phyloP scores from a whole-genome alignment of 2,329 filamentous ascomycete genomes.

The Fusarium staphyleae region DNA sequence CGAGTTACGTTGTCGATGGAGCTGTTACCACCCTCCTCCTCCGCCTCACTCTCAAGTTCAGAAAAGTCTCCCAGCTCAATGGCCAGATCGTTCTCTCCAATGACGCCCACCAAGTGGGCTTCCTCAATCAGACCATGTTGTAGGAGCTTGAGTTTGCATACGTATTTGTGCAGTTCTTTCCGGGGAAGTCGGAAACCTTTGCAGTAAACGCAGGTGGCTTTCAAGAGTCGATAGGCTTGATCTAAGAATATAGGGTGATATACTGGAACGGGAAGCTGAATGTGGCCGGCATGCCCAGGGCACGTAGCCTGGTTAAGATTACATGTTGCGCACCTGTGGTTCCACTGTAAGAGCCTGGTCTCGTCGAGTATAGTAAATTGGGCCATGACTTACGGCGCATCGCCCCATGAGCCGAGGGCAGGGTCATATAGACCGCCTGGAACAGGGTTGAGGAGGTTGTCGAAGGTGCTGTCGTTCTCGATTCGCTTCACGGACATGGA shows the following conservation, averaged over 20 bases:
- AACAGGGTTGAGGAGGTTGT: conserved; percentile 86
- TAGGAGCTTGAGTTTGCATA: conserved; percentile 84
- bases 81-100: conserved; percentile 54
- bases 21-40: conserved; percentile 64
- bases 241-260: conserved; percentile 99
- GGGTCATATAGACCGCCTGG: conserved; percentile 92
- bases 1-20: conserved; percentile 60
- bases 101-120: conserved; percentile 63
- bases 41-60: conserved; percentile 63
- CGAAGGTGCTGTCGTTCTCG: conserved; percentile 92
- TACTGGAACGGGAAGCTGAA: conserved; percentile 89
- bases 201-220: conserved; percentile 91
- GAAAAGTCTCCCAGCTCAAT: conserved; percentile 43
- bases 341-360: conserved; percentile 14
- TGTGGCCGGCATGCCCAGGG: conserved; percentile 92
- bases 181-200: conserved; percentile 82
- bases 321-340: conserved; percentile 84
- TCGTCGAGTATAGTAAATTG: not conserved
- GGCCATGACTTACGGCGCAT: conserved; percentile 68
- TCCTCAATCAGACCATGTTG: conserved; percentile 83
- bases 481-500: conserved; percentile 92
- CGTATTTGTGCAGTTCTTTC: conserved; percentile 77
- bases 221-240: conserved; percentile 83
- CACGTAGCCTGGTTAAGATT: conserved; percentile 82
- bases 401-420: conserved; percentile 87